Evolutionary conservation across 1,284 basidiomycete species (phyloP).

Genomic region (Puccinia coronata): DNA sequence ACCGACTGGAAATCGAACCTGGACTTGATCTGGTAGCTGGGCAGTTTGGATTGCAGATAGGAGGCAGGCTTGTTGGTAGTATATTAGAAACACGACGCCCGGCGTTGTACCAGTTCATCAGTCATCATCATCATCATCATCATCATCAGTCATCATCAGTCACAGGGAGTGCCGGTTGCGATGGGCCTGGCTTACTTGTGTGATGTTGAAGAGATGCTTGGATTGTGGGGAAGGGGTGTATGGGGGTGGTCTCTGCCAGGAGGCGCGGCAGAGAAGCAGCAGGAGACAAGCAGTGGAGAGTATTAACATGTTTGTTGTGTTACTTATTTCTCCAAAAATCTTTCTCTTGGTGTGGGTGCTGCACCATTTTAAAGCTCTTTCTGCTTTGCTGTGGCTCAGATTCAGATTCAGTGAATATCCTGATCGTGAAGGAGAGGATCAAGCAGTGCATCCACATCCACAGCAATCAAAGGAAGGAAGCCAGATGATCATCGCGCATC

Average conservation of each 20-base stretch:
- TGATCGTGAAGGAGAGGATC: too few relatives aligned
- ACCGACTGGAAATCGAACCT: conserved; percentile 70
- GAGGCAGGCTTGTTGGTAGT: conserved; percentile 25
- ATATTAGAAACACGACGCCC: too few relatives aligned
- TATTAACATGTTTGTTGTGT: too few relatives aligned
- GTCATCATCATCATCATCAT: too few relatives aligned
- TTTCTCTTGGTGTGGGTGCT: too few relatives aligned
- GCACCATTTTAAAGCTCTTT: too few relatives aligned
- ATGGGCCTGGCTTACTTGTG: conserved; percentile 26
- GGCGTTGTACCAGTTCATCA: too few relatives aligned
- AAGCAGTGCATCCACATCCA: too few relatives aligned
- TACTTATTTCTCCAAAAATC: too few relatives aligned
- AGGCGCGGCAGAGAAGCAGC: not conserved
- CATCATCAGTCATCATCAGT: not conserved
- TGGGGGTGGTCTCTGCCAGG: conserved; percentile 33
- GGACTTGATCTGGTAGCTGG: conserved; percentile 57
- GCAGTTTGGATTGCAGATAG: conserved; percentile 34
- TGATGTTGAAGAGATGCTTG: conserved; percentile 36
- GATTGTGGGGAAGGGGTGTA: conserved; percentile 32
- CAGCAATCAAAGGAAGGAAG: too few relatives aligned
- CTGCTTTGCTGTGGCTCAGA: not conserved
- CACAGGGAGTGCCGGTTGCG: not conserved
- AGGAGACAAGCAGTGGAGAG: not conserved
- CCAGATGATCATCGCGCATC: too few relatives aligned
- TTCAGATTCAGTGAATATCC: too few relatives aligned